Percentiles rank a stretch among this genome's conserved stretches.
Conservation (phyloP, 2,329 filamentous ascomycete genomes). For the Rutstroemia sp. region DNA sequence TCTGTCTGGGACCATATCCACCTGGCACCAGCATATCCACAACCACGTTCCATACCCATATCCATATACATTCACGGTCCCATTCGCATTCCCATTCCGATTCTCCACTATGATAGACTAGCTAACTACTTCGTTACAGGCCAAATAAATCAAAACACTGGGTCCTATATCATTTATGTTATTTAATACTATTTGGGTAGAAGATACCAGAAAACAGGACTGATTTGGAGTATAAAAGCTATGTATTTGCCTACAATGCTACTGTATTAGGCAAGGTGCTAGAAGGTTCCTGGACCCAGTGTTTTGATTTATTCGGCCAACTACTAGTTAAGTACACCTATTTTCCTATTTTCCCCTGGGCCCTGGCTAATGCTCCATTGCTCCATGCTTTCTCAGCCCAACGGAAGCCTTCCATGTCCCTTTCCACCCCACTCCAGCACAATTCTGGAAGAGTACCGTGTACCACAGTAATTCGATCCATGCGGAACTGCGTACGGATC, state of each 20-base stretch:
- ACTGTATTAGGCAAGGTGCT: no score
- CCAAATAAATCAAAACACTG: no score
- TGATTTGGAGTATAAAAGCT: no score
- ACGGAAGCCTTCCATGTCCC: not conserved
- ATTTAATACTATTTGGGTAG: no score
- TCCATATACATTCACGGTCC: not conserved
- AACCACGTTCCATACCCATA: not conserved
- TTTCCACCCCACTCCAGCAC: not conserved
- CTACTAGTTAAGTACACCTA: no score
- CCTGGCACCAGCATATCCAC: not conserved
- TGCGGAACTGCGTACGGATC: not conserved
- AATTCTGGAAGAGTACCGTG: not conserved
- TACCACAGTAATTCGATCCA: no score
- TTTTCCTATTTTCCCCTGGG: not conserved
- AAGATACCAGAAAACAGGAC: no score
- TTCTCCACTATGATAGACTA: not conserved
- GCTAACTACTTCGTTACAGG: not conserved
- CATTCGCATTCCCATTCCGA: not conserved
- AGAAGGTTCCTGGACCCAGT: no score
- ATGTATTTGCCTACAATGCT: no score
- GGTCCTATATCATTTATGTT: no score
- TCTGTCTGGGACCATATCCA: not conserved
- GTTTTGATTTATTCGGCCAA: no score
- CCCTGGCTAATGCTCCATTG: not conserved
- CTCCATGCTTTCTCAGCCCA: slow-evolving; percentile 1